Evolutionary conservation across 2,329 filamentous ascomycete genomes (phyloP).

Genomic region (Mollisia scopiformis): DNA sequence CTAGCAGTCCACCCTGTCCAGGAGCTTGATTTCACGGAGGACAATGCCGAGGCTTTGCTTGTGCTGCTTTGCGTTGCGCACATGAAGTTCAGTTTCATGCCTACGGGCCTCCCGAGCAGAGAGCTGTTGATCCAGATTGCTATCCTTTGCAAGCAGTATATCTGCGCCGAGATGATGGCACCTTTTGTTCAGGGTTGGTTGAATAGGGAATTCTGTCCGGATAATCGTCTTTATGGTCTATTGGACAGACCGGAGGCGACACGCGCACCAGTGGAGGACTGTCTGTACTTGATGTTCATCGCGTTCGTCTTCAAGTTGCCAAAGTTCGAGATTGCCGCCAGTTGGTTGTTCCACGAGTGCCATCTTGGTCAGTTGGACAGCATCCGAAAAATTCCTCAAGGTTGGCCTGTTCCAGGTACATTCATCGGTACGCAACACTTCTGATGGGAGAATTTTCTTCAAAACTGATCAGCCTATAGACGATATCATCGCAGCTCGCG

Average conservation of each 20-base stretch:
- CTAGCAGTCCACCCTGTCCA: background rate
- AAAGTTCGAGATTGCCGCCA: too few species aligned
- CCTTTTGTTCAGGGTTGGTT: slow-evolving; percentile 5
- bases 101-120: background rate
- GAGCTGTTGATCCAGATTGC: slow-evolving; percentile 7
- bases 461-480: background rate
- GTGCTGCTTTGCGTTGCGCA: slow-evolving; percentile 16
- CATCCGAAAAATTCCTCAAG: background rate
- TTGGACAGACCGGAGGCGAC: too few species aligned
- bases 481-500: background rate
- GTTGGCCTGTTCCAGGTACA: background rate
- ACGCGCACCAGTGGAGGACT: too few species aligned
- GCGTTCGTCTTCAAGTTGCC: too few species aligned
- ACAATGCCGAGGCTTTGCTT: slow-evolving; percentile 9
- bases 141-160: slow-evolving; percentile 17
- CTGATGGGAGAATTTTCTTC: too few species aligned
- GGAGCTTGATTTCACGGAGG: slow-evolving; percentile 13
- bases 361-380: too few species aligned
- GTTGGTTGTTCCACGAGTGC: too few species aligned
- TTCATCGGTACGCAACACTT: background rate
- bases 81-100: slow-evolving; percentile 6
- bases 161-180: slow-evolving; percentile 6
- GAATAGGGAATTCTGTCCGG: background rate
- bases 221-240: background rate
- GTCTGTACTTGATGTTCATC: background rate